Conservation (phyloP, 2,329 filamentous ascomycete species). For the Verticillium tricorpus region DNA sequence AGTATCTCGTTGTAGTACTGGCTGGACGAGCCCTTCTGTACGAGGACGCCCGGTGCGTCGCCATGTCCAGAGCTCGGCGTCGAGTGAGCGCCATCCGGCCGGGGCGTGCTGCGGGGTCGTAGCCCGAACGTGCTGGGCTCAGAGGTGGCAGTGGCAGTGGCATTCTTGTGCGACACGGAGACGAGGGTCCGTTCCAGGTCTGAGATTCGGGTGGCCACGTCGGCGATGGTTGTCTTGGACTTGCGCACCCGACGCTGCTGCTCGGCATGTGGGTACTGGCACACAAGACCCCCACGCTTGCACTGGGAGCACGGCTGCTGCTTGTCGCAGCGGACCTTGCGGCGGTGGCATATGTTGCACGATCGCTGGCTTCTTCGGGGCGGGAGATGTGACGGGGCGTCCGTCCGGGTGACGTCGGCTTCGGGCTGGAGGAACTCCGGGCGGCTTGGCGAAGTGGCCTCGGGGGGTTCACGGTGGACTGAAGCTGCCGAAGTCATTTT, state of each 20-base stretch:
- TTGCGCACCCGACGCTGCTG: conserved; percentile 14
- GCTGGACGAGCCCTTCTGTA: conserved; percentile 25
- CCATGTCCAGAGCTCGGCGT: neutral
- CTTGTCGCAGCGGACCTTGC: conserved; percentile 27
- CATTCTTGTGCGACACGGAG: neutral
- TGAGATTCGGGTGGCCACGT: conserved; percentile 30
- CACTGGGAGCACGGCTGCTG: conserved; percentile 22
- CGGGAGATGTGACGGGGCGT: neutral
- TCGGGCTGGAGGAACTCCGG: neutral
- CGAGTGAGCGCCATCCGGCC: neutral
- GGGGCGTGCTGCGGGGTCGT: neutral
- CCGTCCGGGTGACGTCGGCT: neutral
- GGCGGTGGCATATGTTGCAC: conserved; percentile 23
- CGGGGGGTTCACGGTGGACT: neutral
- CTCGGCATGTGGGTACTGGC: conserved; percentile 18
- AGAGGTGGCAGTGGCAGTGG: neutral
- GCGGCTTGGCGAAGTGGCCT: neutral
- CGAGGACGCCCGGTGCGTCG: conserved; percentile 19
- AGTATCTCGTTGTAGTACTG: conserved; percentile 33
- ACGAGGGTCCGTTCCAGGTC: conserved; percentile 25
- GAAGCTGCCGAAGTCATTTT: neutral
- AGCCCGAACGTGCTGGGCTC: neutral
- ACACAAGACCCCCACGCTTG: conserved; percentile 20
- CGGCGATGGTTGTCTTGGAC: conserved; percentile 21
- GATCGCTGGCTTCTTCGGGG: conserved; percentile 18